A percentile compares a stretch with the other conserved stretches of the same genome.
These are phyloP conservation scores for Vitis hybrid DNA, from an alignment of 177 flowering plant genomes.

Conservation along the genomic window DNA sequence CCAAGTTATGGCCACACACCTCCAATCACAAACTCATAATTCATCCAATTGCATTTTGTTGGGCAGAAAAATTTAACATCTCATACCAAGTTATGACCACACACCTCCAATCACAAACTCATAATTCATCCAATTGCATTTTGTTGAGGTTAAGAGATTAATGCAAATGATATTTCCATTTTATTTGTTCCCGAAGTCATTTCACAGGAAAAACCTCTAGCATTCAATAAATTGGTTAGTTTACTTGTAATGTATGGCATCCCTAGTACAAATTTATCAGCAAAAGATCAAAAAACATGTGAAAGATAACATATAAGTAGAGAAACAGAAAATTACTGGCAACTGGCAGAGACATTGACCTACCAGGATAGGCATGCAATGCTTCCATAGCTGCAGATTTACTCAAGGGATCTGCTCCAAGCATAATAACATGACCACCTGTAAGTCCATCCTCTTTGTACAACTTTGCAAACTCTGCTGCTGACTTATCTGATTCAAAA, in stretches of 20 bases:
- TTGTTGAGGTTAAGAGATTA: not conserved
- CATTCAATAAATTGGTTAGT: not conserved
- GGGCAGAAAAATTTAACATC: no score
- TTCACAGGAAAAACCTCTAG: not conserved
- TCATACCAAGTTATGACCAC: no score
- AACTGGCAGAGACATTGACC: constrained; percentile 2
- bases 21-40: no score
- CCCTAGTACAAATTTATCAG: not conserved
- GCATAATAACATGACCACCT: constrained; percentile 98
- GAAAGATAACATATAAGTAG: not conserved
- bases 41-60: no score
- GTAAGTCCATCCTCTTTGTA: constrained; percentile 74
- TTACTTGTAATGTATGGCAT: not conserved
- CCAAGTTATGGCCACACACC: no score
- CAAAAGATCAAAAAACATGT: not conserved
- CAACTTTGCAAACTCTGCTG: constrained; percentile 79
- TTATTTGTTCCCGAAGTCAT: not conserved
- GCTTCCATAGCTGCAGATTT: constrained; percentile 82
- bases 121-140: no score
- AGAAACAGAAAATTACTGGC: not conserved
- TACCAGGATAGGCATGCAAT: constrained; percentile 86
- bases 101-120: no score
- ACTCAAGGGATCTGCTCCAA: constrained; percentile 91
- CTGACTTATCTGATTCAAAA: constrained; percentile 88
- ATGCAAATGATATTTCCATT: not conserved